Percentiles rank a stretch among this genome's conserved stretches.
These are phyloP conservation scores for Cutaneotrichosporon spelunceum DNA, from an alignment of 1,284 basidiomycete genomes.

Conservation along the genomic window DNA sequence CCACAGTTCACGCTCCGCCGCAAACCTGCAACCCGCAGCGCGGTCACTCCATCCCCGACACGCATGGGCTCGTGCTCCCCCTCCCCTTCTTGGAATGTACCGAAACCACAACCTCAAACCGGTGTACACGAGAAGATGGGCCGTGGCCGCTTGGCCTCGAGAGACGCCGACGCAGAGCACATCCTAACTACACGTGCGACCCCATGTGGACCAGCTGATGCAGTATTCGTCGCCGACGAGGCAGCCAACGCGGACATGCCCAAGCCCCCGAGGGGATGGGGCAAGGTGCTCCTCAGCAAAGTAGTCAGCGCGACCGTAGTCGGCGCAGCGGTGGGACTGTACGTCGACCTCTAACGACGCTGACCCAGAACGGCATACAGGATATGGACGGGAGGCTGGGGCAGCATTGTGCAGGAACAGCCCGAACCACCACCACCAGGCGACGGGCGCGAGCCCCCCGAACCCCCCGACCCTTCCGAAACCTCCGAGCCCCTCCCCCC, in stretches of 20 bases:
- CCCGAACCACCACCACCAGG: background rate
- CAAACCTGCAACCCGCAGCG: background rate
- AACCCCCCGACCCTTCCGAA: background rate
- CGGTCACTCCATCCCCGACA: background rate
- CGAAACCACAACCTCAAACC: background rate
- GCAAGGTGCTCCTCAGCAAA: conserved; percentile 13
- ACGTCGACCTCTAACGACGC: conserved; percentile 12
- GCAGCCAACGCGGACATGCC: no score
- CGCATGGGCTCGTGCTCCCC: background rate
- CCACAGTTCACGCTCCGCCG: conserved; percentile 4
- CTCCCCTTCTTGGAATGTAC: background rate
- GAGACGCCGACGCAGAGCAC: background rate
- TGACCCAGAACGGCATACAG: conserved; percentile 33
- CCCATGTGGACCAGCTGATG: background rate
- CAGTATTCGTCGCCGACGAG: conserved; percentile 12
- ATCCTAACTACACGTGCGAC: background rate
- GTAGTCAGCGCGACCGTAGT: conserved; percentile 34
- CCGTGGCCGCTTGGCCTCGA: background rate
- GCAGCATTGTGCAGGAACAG: background rate
- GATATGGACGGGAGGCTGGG: conserved; percentile 21
- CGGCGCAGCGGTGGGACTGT: conserved; percentile 38
- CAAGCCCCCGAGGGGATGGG: background rate
- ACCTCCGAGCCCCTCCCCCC: background rate
- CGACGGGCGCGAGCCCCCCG: background rate
- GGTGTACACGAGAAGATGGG: background rate